Conservation (phyloP, 352 stramenopile genomes). For the Thraustochytrium striatum region DNA sequence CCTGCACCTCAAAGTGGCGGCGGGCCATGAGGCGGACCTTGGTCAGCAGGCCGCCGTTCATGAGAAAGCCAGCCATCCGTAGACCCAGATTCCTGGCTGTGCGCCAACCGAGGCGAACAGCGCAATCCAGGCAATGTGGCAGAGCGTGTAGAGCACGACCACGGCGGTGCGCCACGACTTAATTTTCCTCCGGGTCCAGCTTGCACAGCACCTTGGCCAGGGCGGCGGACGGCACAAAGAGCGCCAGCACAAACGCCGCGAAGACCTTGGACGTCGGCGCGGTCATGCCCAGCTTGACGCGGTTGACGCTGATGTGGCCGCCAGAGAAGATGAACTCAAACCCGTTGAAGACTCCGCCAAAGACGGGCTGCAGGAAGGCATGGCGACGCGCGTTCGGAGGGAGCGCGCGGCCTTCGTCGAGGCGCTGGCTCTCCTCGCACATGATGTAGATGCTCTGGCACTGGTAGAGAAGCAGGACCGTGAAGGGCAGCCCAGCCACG, state of each 20-base stretch:
- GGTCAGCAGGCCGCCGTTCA: background rate
- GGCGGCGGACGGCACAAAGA: background rate
- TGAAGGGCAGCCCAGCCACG: constrained; percentile 58
- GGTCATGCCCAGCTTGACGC: too few relatives aligned
- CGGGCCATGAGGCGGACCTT: constrained; percentile 4
- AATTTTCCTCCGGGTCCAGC: background rate
- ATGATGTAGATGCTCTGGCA: background rate
- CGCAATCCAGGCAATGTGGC: background rate
- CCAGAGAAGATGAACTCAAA: background rate
- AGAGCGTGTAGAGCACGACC: background rate
- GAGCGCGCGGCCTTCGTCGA: background rate
- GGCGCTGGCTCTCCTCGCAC: background rate
- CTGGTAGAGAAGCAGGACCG: constrained; percentile 51
- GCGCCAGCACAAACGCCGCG: background rate
- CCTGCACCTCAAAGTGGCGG: background rate
- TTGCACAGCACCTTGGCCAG: background rate
- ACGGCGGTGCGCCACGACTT: too few relatives aligned
- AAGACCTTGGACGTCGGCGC: too few relatives aligned
- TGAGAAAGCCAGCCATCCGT: constrained; percentile 18
- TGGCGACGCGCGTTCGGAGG: background rate
- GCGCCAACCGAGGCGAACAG: background rate
- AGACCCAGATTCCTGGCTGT: background rate
- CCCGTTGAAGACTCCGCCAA: constrained; percentile 10
- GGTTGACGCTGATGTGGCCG: too few relatives aligned
- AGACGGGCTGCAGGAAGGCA: background rate